Conservation (phyloP, 495 filamentous ascomycete genomes). For the Talaromyces borbonicus region DNA sequence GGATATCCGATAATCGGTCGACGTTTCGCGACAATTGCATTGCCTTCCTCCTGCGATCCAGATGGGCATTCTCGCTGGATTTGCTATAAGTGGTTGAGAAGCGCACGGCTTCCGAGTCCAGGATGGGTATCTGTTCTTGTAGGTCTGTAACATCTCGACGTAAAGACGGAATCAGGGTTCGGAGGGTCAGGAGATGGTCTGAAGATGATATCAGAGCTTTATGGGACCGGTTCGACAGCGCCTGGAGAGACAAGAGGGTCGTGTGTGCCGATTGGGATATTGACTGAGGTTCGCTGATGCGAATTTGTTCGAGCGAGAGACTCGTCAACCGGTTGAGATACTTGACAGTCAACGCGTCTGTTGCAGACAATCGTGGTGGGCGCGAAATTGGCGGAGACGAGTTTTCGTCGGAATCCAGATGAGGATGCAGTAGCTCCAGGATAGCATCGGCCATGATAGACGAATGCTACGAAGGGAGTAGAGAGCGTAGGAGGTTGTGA, state of each 20-base stretch:
- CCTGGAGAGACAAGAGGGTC: conserved; percentile 76
- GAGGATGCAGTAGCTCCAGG: conserved; percentile 61
- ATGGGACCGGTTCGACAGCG: conserved; percentile 86
- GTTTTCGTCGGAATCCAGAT: conserved; percentile 29
- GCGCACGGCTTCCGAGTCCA: conserved; percentile 65
- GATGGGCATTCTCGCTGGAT: conserved; percentile 60
- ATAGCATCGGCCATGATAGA: conserved; percentile 57
- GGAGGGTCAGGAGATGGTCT: conserved; percentile 62
- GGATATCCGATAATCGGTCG: conserved; percentile 79
- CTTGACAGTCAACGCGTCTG: conserved; percentile 41
- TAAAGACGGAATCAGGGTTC: conserved; percentile 56
- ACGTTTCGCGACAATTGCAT: conserved; percentile 83
- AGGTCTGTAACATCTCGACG: conserved; percentile 53
- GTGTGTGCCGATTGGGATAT: conserved; percentile 73
- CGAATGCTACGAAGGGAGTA: background rate
- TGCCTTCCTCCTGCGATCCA: conserved; percentile 69
- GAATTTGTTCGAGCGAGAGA: conserved; percentile 63
- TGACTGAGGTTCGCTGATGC: conserved; percentile 65
- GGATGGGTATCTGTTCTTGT: conserved; percentile 59
- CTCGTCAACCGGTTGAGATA: conserved; percentile 78
- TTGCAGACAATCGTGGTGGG: conserved; percentile 17
- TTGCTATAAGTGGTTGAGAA: conserved; percentile 80
- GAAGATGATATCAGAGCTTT: conserved; percentile 75
- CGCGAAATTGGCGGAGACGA: conserved; percentile 14
- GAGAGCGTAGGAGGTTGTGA: too few relatives aligned